Percentiles rank a stretch among this genome's conserved stretches.
These are phyloP conservation scores for Termitomyces sp. DNA, from an alignment of 1,284 basidiomycete species.

Conservation along the genomic window DNA sequence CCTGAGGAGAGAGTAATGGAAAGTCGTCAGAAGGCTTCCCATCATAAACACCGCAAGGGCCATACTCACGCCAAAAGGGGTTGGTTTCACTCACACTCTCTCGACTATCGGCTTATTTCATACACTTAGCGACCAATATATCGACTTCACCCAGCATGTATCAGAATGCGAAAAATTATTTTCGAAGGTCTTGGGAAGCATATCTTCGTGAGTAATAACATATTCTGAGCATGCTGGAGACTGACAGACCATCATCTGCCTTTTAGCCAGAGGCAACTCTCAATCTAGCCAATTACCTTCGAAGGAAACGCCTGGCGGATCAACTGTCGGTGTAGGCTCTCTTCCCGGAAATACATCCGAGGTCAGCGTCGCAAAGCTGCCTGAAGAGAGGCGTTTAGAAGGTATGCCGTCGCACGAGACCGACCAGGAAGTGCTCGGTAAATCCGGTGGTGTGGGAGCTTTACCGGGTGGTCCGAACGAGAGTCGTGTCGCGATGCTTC, in stretches of 20 bases:
- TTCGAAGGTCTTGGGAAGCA: conserved; percentile 8
- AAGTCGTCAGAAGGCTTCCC: not conserved
- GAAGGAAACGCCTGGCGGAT: conserved; percentile 12
- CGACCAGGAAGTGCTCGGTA: conserved; percentile 10
- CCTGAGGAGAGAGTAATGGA: conserved; percentile 10
- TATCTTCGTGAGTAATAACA: conserved; percentile 10
- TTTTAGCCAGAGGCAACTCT: not conserved
- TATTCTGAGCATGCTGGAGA: not conserved
- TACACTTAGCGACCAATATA: not conserved
- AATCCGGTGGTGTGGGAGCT: conserved; percentile 17
- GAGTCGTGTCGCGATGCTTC: conserved; percentile 15
- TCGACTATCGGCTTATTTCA: not conserved
- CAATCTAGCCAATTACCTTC: conserved; percentile 6
- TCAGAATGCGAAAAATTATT: conserved; percentile 9
- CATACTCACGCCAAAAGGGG: not conserved
- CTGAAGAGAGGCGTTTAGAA: conserved; percentile 18
- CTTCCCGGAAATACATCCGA: conserved; percentile 18
- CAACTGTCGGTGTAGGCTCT: conserved; percentile 15
- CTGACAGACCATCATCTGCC: not conserved
- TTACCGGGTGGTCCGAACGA: conserved; percentile 18
- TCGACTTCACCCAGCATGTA: not conserved
- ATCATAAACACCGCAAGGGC: not conserved
- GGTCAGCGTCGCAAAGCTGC: conserved; percentile 18
- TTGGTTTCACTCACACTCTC: not conserved
- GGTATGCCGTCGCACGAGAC: conserved; percentile 15